Evolutionary conservation across 257 asterid genomes (phyloP), one percentile per base, ranked within the genome.

Genomic region (Petunia axillaris): DNA sequence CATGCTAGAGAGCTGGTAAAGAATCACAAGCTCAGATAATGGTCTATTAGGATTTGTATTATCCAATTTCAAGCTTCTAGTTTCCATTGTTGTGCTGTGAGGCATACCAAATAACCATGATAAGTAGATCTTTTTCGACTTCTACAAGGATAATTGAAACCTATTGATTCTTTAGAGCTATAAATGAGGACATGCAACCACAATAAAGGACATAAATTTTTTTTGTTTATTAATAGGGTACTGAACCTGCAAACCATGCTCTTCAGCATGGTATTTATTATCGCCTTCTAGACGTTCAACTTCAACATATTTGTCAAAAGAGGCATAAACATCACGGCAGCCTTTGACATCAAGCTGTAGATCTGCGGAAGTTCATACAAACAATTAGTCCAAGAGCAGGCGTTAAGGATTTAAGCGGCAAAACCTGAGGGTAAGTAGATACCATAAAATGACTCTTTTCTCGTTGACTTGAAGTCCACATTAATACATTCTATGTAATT

Each of bases 301-400:
- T 89, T 95, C 99, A 76, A 95, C 99, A 82, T 95, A 95, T 87
- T 95, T 95, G 83, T 95, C 99, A 82, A 95, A 93, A 75, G 99
- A 95, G 71, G 98, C 96, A 89, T 95, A 95, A 79, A 95, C 97
- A 83, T 95, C 99, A 79, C 86, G 91, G 63, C 98, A 95, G 81
- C 98, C 99, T 88, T 95, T 95, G 43, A 95, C 98, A 88, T 95
- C 99, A 78, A 95, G 97, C 82, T 95, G 99, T 87, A 95, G 97
- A 82, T 93, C 99, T 95, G 91, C 85, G 84, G 81, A 76, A 87
- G 76, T 55, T 75, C 16, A 75, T 60, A 70, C 16, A 64, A 37
- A 64, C 79, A 76, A 50, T 60, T 81, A 85, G 81, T 77, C 81
- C 73, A 58, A 54, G 71, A 57, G 39, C 43, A 52, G 70, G 40